A percentile compares a stretch with the other conserved stretches of the same genome.
Conservation (phyloP, 768 basidiomycete species). For the Podaxis mareebaensis region DNA sequence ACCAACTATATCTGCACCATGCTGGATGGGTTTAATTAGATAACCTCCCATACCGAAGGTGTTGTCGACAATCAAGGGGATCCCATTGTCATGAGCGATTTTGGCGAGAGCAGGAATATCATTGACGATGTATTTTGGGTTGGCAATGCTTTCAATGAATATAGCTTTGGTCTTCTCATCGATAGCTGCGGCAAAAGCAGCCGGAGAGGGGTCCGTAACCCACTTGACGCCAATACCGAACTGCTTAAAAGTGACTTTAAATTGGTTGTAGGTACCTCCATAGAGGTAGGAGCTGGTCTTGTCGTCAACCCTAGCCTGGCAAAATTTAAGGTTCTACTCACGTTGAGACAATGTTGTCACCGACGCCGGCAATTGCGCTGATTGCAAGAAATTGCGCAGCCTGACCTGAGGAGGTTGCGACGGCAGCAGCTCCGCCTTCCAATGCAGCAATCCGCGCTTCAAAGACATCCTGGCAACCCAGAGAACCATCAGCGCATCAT, state of each 20-base stretch:
- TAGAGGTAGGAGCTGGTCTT: slow-evolving; percentile 57
- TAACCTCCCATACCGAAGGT: slow-evolving; percentile 81
- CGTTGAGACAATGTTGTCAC: slow-evolving; percentile 81
- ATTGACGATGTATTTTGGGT: slow-evolving; percentile 71
- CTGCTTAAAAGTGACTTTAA: slow-evolving; percentile 73
- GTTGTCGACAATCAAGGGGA: slow-evolving; percentile 82
- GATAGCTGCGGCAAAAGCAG: slow-evolving; percentile 63
- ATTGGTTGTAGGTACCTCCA: slow-evolving; percentile 75
- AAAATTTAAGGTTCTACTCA: slow-evolving; percentile 30
- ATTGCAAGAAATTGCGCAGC: slow-evolving; percentile 78
- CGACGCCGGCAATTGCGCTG: slow-evolving; percentile 54
- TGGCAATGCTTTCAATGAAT: slow-evolving; percentile 78
- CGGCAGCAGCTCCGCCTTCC: slow-evolving; percentile 78
- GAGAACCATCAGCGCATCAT: slow-evolving; percentile 1
- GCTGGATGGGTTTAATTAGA: slow-evolving; percentile 65
- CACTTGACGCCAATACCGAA: slow-evolving; percentile 68
- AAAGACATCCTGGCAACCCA: slow-evolving; percentile 60
- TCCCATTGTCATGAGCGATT: slow-evolving; percentile 70
- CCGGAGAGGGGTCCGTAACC: slow-evolving; percentile 55
- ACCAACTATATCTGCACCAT: slow-evolving; percentile 79
- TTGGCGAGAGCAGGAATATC: slow-evolving; percentile 70
- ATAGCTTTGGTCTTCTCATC: slow-evolving; percentile 79
- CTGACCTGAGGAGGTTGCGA: slow-evolving; percentile 75
- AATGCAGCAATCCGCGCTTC: slow-evolving; percentile 78
- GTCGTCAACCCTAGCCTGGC: slow-evolving; percentile 2